Conservation (phyloP, 345 rosid species). For the Luvunga scandens region DNA sequence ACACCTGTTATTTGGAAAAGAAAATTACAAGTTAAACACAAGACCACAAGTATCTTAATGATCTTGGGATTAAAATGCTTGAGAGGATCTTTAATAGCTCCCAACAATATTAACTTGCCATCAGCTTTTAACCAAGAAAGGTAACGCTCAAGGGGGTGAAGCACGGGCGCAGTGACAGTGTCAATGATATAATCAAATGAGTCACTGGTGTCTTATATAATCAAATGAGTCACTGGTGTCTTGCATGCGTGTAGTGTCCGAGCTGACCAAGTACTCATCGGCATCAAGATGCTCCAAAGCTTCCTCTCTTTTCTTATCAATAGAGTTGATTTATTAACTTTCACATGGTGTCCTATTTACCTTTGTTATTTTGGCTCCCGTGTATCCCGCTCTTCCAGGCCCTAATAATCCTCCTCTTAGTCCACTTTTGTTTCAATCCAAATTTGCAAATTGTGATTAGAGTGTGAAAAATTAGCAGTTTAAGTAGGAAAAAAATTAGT, state of each 20-base stretch:
- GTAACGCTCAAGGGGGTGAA: slow-evolving; percentile 77
- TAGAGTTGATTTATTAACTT: too few species aligned
- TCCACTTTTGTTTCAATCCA: slow-evolving; percentile 54
- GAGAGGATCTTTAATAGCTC: slow-evolving; percentile 66
- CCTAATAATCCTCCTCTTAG: slow-evolving; percentile 80
- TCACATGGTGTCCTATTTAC: slow-evolving; percentile 31
- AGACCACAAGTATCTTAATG: background rate
- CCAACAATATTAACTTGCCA: slow-evolving; percentile 77
- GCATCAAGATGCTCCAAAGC: slow-evolving; percentile 36
- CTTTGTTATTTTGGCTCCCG: slow-evolving; percentile 91
- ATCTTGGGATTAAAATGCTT: slow-evolving; percentile 68
- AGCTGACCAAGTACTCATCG: slow-evolving; percentile 76
- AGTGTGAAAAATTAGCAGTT: too few species aligned
- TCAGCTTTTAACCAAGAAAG: slow-evolving; percentile 63
- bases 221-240: slow-evolving; percentile 68
- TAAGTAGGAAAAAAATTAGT: too few species aligned
- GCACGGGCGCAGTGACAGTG: slow-evolving; percentile 55
- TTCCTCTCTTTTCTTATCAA: too few species aligned
- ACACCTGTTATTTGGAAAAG: too few species aligned
- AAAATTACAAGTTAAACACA: too few species aligned
- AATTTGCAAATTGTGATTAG: slow-evolving; percentile 37
- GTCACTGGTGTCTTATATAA: slow-evolving; percentile 60
- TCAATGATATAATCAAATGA: slow-evolving; percentile 82
- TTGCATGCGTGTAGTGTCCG: slow-evolving; percentile 54
- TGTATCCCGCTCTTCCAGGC: slow-evolving; percentile 96